A percentile compares a stretch with the other conserved stretches of the same genome.
phyloP scores from a whole-genome alignment of 805 yeast species.

The Blastobotrys muscicola region DNA sequence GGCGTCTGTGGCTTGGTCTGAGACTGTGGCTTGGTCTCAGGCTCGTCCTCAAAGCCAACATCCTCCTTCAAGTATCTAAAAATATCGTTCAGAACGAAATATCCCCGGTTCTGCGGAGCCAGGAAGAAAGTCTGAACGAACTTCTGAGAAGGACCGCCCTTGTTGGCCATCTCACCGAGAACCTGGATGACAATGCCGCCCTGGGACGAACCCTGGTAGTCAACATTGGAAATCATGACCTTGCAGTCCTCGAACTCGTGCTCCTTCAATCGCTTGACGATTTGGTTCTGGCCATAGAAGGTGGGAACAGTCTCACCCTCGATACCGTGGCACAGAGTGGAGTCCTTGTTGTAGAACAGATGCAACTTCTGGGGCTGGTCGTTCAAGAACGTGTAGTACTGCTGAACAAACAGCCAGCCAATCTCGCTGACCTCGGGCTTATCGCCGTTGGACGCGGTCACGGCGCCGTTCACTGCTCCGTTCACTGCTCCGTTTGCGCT shows the following conservation, averaged over 20 bases:
- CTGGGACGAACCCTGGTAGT: constrained; percentile 26
- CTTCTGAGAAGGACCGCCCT: constrained; percentile 26
- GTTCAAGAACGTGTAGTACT: constrained; percentile 30
- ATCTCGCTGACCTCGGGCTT: constrained; percentile 15
- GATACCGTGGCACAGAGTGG: constrained; percentile 29
- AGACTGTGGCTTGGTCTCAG: neutral
- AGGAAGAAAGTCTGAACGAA: constrained; percentile 34
- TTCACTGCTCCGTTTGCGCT: too few species aligned
- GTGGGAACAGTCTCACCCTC: constrained; percentile 27
- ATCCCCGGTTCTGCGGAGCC: constrained; percentile 25
- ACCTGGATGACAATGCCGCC: constrained; percentile 31
- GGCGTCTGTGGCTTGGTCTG: neutral
- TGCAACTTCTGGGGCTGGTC: constrained; percentile 24
- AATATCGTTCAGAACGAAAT: constrained; percentile 31
- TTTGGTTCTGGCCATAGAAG: constrained; percentile 25
- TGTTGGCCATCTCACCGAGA: constrained; percentile 31
- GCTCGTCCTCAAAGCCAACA: constrained; percentile 17
- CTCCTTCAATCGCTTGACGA: constrained; percentile 23
- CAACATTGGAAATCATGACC: constrained; percentile 30
- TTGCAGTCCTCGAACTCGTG: constrained; percentile 27
- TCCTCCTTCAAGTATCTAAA: constrained; percentile 30
- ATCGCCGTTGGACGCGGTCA: too few species aligned
- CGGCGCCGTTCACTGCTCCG: too few species aligned
- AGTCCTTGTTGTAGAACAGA: constrained; percentile 28
- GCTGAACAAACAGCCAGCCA: constrained; percentile 33